Base-by-base conservation (phyloP, 305 asterid species). In the Fraxinus greggii region DNA sequence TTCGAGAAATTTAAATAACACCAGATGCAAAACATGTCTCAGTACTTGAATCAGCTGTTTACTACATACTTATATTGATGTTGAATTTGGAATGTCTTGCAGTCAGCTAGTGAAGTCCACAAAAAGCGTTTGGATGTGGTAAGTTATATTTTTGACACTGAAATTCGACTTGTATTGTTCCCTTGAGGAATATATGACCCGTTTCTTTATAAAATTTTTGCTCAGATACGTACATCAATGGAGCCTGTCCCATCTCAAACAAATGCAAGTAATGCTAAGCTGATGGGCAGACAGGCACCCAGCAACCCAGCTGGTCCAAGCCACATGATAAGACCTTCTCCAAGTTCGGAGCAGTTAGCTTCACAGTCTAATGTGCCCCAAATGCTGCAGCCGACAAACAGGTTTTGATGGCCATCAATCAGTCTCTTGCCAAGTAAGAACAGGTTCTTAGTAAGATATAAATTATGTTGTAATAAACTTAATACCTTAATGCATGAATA, bases 61-160 rank as follows among this genome's bases (percentile, higher is more conserved):
- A 54, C 26, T 17, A 19, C 24, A 38, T 56, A 59, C 69, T 73
- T 81, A 38, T 77, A 65, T 78, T 84, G 78, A 73, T 76, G 26
- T 76, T 56, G 82, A 77, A 19, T 78, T 86, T 63, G 77, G 81
- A 78, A 75, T 88, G 69, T 83, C 77, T 38, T 90, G 97, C 98
- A 94, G 98, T 83, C 90, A 80, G 87, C 92, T 35, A 87, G 89
- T 78, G 98, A 93, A 61, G 86, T 75, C 83, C 99, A 95, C 92
- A 89, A 91, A 79, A 94, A 90, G 88, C 99, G 98, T 81, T 86
- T 91, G 85, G 97, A 96, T 84, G 92, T 83, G 89, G 99, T 96
- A 83, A 90, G 90, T 85, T 77, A 10, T 81, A 65, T 78, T 79
- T 28, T 35, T 65, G 65, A 24, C 54, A 15, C 79, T 69, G 61